Evolutionary conservation across 768 basidiomycete species (phyloP).

Genomic region (Gloeostereum incarnatum): DNA sequence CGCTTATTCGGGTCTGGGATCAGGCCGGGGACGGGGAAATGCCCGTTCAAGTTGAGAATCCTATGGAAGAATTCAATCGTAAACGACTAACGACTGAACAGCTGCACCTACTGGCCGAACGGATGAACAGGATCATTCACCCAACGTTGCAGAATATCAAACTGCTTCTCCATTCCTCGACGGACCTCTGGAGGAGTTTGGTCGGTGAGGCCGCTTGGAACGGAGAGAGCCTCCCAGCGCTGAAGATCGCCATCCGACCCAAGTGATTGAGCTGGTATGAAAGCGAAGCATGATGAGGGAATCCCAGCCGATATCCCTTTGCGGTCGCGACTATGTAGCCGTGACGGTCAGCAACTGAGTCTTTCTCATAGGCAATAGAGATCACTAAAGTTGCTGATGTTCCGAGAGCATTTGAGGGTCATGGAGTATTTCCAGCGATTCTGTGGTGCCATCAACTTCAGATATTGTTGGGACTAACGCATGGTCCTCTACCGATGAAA

Average conservation of each 20-base stretch:
- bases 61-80: background rate
- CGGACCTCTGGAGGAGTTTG: conserved; percentile 4
- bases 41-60: conserved; percentile 5
- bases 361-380: background rate
- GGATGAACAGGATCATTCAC: conserved; percentile 6
- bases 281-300: conserved; percentile 6
- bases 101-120: conserved; percentile 2
- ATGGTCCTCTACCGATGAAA: conserved; percentile 5
- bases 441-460: conserved; percentile 1
- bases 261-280: conserved; percentile 4
- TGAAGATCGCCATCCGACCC: background rate
- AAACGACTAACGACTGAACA: background rate
- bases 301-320: conserved; percentile 6
- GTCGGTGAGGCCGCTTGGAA: no score
- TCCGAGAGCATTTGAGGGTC: conserved; percentile 1
- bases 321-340: conserved; percentile 1
- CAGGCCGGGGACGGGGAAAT: conserved; percentile 2
- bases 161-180: conserved; percentile 7
- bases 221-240: background rate
- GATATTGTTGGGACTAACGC: conserved; percentile 1
- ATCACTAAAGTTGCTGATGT: conserved; percentile 6
- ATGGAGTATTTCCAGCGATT: conserved; percentile 6
- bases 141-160: conserved; percentile 5
- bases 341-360: background rate
- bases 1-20: conserved; percentile 5